phyloP scores from a whole-genome alignment of 2,329 filamentous ascomycete species.

The Pezicula neosporulosa region DNA sequence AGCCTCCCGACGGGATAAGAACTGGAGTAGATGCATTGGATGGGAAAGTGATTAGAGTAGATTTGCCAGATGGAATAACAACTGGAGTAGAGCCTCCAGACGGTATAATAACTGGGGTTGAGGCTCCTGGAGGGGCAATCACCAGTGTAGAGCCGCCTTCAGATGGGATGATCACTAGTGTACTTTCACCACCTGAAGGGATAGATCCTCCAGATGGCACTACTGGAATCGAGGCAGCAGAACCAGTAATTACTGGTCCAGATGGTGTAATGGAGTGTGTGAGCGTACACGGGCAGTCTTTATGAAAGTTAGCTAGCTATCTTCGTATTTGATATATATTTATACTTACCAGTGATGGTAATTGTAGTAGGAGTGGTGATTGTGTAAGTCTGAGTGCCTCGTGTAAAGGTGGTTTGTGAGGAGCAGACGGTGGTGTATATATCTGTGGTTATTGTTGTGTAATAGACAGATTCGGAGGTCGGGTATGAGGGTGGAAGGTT shows the following conservation, averaged over 20 bases:
- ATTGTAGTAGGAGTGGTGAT: not conserved
- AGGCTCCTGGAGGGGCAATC: too few relatives aligned
- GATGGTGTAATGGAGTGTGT: not conserved
- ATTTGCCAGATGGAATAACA: too few relatives aligned
- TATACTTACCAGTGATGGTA: not conserved
- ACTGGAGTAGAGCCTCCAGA: too few relatives aligned
- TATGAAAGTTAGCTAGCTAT: not conserved
- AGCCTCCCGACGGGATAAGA: too few relatives aligned
- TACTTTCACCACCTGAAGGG: too few relatives aligned
- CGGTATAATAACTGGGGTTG: too few relatives aligned
- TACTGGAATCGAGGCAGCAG: too few relatives aligned
- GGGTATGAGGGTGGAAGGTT: not conserved
- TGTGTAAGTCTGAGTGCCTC: conserved; percentile 23
- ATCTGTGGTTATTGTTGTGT: conserved; percentile 23
- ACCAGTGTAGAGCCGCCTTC: too few relatives aligned
- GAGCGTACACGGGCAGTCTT: not conserved
- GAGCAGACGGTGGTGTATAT: conserved; percentile 48
- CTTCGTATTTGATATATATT: not conserved
- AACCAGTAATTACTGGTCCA: too few relatives aligned
- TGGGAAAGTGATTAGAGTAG: not conserved
- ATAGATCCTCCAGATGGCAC: too few relatives aligned
- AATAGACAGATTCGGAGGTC: not conserved
- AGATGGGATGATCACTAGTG: too few relatives aligned
- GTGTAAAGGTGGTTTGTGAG: conserved; percentile 38
- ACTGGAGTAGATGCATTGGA: not conserved